phyloP scores from a whole-genome alignment of 2,329 filamentous ascomycete genomes.

The Xylariaceae sp. region DNA sequence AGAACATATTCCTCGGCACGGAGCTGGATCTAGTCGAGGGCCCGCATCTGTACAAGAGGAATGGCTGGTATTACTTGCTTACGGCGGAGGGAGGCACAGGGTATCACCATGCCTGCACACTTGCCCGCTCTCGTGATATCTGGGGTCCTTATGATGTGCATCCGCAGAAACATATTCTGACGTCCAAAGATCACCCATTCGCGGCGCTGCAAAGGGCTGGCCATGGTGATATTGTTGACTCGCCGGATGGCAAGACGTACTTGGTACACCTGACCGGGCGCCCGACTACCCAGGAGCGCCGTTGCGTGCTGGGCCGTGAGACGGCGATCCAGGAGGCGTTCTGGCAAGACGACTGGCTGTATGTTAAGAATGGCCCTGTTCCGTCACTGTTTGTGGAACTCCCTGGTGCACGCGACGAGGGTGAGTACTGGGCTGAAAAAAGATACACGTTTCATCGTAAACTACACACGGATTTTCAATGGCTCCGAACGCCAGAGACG shows the following conservation, averaged over 20 bases:
- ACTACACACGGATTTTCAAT: constrained; percentile 62
- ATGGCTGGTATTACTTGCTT: constrained; percentile 65
- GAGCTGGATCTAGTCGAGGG: constrained; percentile 62
- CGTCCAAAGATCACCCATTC: constrained; percentile 56
- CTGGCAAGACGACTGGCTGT: constrained; percentile 70
- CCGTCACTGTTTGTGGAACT: constrained; percentile 61
- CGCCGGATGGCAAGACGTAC: constrained; percentile 58
- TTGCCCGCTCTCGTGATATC: constrained; percentile 58
- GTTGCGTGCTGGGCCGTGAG: constrained; percentile 62
- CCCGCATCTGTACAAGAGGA: constrained; percentile 64
- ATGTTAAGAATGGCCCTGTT: constrained; percentile 64
- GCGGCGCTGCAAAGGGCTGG: constrained; percentile 60
- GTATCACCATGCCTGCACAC: constrained; percentile 66
- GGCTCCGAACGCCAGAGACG: constrained; percentile 62
- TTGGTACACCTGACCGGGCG: constrained; percentile 61
- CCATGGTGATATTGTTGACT: constrained; percentile 62
- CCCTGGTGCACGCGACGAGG: constrained; percentile 55
- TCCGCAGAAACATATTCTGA: constrained; percentile 63
- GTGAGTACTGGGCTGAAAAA: constrained; percentile 56
- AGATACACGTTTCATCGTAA: constrained; percentile 54
- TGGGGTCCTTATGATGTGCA: constrained; percentile 69
- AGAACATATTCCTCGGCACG: constrained; percentile 62
- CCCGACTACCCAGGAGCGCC: constrained; percentile 57
- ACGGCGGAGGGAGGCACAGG: constrained; percentile 68
- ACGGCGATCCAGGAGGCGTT: constrained; percentile 65